Evolutionary conservation across 768 basidiomycete species (phyloP).

Genomic region (Leucosporidium scottii): DNA sequence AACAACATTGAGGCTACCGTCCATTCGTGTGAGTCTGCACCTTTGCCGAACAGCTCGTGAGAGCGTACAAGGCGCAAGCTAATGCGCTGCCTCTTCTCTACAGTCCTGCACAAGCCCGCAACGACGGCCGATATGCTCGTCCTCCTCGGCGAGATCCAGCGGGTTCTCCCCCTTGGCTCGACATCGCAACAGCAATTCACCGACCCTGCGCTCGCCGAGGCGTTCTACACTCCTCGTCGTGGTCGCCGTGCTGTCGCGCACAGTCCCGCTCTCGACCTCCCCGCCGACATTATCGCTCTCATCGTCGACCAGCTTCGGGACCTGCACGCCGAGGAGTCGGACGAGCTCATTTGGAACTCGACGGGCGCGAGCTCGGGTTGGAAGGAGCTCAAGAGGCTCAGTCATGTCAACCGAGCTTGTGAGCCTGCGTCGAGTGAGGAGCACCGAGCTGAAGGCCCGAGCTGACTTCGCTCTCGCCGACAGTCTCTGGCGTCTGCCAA

Average conservation of each 20-base stretch:
- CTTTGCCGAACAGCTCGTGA: too few relatives aligned
- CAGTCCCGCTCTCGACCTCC: not conserved
- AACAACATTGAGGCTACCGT: too few relatives aligned
- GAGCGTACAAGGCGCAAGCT: too few relatives aligned
- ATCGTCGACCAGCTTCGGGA: slow-evolving; percentile 4
- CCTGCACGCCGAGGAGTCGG: not conserved
- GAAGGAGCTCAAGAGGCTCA: not conserved
- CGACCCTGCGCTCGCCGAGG: not conserved
- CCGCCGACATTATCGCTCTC: slow-evolving; percentile 11
- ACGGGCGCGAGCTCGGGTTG: not conserved
- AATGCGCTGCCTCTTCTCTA: not conserved
- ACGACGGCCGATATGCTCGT: not conserved
- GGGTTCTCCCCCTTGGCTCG: not conserved
- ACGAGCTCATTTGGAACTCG: not conserved
- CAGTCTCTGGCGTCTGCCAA: not conserved
- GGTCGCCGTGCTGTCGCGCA: not conserved
- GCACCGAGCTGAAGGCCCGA: not conserved
- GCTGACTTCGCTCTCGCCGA: not conserved
- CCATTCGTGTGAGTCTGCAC: too few relatives aligned
- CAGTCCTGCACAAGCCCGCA: slow-evolving; percentile 4
- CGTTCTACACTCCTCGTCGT: too few relatives aligned
- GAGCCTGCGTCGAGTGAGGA: not conserved
- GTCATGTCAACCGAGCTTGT: not conserved
- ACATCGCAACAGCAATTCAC: not conserved
- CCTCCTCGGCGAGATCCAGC: not conserved